phyloP scores from a whole-genome alignment of 441 rosid genomes.

The Isatis lusitanica region DNA sequence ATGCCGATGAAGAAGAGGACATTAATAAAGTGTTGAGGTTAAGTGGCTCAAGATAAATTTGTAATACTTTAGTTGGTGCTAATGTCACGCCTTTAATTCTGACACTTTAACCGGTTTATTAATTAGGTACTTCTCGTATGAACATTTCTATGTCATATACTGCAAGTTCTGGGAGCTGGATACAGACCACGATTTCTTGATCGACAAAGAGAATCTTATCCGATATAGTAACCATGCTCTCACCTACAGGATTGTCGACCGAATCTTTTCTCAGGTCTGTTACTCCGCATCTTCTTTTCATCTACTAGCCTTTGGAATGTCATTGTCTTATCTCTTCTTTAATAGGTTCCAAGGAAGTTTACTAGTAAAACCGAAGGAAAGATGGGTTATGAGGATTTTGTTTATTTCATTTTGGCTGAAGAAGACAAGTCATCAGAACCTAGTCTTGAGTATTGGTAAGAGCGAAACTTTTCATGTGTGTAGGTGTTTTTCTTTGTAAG shows the following conservation, averaged over 20 bases:
- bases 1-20: constrained; percentile 99
- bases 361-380: constrained; percentile 90
- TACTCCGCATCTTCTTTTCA: neutral
- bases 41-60: constrained; percentile 5
- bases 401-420: constrained; percentile 92
- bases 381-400: constrained; percentile 99
- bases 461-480: constrained; percentile 25
- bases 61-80: neutral
- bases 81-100: neutral
- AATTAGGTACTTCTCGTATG: constrained; percentile 93
- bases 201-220: constrained; percentile 97
- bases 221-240: constrained; percentile 99
- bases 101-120: neutral
- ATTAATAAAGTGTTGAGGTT: constrained; percentile 97
- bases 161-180: constrained; percentile 99
- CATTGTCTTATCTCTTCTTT: constrained; percentile 26
- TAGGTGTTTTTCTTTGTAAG: neutral
- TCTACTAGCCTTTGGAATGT: neutral
- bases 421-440: constrained; percentile 98
- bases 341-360: constrained; percentile 86
- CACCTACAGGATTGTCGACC: constrained; percentile 95
- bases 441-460: constrained; percentile 94
- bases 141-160: constrained; percentile 97
- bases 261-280: constrained; percentile 96
- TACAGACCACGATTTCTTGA: constrained; percentile 96